Evolutionary conservation across 176 grass and related monocot genomes (phyloP).

Genomic region (Aegilops sharonensis): DNA sequence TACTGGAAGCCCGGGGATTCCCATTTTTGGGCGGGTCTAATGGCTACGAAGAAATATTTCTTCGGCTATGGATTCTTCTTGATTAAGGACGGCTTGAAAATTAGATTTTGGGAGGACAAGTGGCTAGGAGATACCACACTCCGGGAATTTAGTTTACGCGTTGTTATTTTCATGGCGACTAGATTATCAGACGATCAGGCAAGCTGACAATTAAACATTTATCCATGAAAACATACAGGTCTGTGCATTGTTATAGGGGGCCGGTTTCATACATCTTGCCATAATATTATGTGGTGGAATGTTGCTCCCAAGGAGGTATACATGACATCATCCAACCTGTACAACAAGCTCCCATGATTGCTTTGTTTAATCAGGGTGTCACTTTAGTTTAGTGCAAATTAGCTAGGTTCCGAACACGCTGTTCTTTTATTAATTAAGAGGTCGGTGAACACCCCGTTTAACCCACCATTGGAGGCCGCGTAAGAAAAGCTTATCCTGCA

Average conservation of each 20-base stretch:
- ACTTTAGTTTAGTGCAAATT: conserved; percentile 26
- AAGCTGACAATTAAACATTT: not conserved
- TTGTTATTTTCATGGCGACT: conserved; percentile 9
- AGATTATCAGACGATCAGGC: conserved; percentile 1
- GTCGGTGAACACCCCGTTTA: conserved; percentile 5
- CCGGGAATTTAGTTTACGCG: too few relatives aligned
- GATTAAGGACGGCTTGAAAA: too few relatives aligned
- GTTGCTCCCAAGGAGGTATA: not conserved
- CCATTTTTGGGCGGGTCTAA: too few relatives aligned
- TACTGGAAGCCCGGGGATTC: too few relatives aligned
- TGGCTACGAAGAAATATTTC: too few relatives aligned
- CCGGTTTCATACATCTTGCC: too few relatives aligned
- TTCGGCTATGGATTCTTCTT: too few relatives aligned
- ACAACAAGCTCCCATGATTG: not conserved
- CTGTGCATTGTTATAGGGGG: too few relatives aligned
- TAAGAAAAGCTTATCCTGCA: conserved; percentile 2
- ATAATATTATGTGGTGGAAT: not conserved
- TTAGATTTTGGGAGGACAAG: too few relatives aligned
- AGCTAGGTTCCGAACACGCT: not conserved
- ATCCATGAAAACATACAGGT: not conserved
- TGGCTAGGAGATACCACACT: too few relatives aligned
- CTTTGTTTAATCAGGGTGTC: not conserved
- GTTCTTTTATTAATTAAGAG: not conserved
- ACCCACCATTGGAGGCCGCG: not conserved
- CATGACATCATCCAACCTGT: conserved; percentile 3